Evolutionary conservation across 2,329 filamentous ascomycete species (phyloP).

Genomic region (Calonectria fujianensis): DNA sequence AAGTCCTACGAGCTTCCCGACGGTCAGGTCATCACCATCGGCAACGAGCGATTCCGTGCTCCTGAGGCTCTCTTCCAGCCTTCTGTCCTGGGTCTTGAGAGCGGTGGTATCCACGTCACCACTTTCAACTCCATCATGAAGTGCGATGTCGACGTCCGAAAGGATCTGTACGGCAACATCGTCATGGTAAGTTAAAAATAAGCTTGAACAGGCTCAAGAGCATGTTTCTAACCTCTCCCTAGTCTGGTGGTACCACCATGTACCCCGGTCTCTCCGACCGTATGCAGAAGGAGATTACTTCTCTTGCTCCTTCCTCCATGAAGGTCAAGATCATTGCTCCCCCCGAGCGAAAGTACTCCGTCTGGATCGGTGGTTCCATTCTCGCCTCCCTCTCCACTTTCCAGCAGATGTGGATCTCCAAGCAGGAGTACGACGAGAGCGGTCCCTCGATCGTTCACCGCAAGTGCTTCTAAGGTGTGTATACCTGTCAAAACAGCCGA

Average conservation of each 20-base stretch:
- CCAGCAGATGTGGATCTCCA: constrained; percentile 99
- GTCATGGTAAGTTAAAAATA: constrained; percentile 89
- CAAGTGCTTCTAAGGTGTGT: constrained; percentile 99
- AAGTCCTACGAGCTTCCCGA: constrained; percentile 99
- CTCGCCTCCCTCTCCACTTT: constrained; percentile 99
- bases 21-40: constrained; percentile 99
- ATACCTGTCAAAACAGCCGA: not conserved
- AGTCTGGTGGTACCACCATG: constrained; percentile 99
- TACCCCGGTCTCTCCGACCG: constrained; percentile 99
- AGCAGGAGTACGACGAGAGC: constrained; percentile 99
- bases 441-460: constrained; percentile 99
- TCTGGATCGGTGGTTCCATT: constrained; percentile 99
- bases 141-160: constrained; percentile 99
- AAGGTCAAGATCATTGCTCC: constrained; percentile 99
- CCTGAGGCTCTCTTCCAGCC: constrained; percentile 99
- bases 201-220: not conserved
- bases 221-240: constrained; percentile 58
- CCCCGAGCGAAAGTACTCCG: constrained; percentile 99
- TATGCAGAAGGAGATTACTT: constrained; percentile 99
- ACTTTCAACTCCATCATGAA: constrained; percentile 99
- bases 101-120: constrained; percentile 98
- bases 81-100: constrained; percentile 97
- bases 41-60: constrained; percentile 99
- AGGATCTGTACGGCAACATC: constrained; percentile 99
- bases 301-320: constrained; percentile 99